Percentiles rank a stretch among this genome's conserved stretches.
These are phyloP conservation scores for Hericium rajendrae DNA, from an alignment of 768 basidiomycete species.

Conservation along the genomic window DNA sequence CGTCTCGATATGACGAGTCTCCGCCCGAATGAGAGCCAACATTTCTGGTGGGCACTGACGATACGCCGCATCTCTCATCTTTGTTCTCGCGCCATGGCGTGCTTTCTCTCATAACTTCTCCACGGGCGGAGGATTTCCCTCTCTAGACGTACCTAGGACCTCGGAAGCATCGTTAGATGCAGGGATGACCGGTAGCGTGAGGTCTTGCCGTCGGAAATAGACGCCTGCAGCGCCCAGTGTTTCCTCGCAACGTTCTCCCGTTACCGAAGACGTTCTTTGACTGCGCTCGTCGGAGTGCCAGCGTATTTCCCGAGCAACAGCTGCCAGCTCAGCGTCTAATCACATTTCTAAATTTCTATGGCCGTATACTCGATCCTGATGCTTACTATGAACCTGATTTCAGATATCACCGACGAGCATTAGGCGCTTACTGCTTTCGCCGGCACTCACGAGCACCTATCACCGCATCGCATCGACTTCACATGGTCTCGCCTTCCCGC, in stretches of 20 bases:
- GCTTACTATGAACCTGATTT: background rate
- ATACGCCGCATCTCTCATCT: background rate
- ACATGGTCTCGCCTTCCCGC: slow-evolving; percentile 70
- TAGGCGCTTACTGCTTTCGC: slow-evolving; percentile 51
- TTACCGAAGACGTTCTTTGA: background rate
- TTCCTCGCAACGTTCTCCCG: background rate
- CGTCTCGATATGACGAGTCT: background rate
- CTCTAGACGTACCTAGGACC: background rate
- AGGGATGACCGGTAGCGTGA: too few species aligned
- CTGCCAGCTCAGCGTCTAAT: background rate
- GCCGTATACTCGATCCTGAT: background rate
- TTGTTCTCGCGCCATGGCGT: background rate
- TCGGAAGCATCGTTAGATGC: too few species aligned
- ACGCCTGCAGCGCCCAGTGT: background rate
- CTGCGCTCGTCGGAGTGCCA: background rate
- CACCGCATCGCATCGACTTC: slow-evolving; percentile 41
- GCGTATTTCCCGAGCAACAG: background rate
- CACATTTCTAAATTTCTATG: background rate
- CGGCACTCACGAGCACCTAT: slow-evolving; percentile 54
- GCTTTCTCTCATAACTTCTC: background rate
- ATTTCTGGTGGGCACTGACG: background rate
- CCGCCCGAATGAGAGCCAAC: background rate
- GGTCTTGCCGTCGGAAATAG: background rate
- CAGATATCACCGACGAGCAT: slow-evolving; percentile 55
- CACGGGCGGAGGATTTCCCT: background rate